Evolutionary conservation across 1,284 basidiomycete species (phyloP).

Genomic region (Pholiota adiposa): DNA sequence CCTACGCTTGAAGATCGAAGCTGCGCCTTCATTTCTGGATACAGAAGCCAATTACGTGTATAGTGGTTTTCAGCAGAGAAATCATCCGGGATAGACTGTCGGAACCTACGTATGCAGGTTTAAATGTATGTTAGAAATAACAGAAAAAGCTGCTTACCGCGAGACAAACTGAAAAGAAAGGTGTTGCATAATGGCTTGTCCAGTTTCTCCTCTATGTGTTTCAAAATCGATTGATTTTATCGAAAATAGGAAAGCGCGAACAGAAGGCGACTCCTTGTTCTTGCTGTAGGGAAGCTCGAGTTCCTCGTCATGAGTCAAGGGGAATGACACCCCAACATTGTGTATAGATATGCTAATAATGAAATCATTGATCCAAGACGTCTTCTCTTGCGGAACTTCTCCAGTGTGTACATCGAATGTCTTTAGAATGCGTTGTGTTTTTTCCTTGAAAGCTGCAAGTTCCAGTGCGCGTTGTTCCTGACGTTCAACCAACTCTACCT

Average conservation of each 20-base stretch:
- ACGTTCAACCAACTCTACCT: constrained; percentile 76
- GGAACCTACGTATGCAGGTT: constrained; percentile 64
- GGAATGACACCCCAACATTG: constrained; percentile 86
- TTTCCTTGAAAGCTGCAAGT: constrained; percentile 82
- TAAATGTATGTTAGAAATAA: background rate
- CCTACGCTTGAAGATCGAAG: constrained; percentile 61
- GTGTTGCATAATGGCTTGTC: constrained; percentile 71
- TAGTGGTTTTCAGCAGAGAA: constrained; percentile 75
- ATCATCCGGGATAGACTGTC: constrained; percentile 69
- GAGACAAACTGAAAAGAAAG: constrained; percentile 87
- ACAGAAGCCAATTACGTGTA: constrained; percentile 77
- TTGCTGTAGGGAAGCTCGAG: constrained; percentile 50
- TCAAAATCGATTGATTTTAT: constrained; percentile 76
- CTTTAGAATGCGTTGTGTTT: constrained; percentile 70
- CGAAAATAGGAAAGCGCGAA: constrained; percentile 85
- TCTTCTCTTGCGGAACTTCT: constrained; percentile 42
- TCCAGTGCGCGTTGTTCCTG: constrained; percentile 77
- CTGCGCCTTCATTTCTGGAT: constrained; percentile 81
- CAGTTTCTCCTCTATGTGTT: constrained; percentile 78
- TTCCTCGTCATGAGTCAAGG: constrained; percentile 62
- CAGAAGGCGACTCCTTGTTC: constrained; percentile 43
- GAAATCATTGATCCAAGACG: constrained; percentile 71
- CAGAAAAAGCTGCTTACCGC: constrained; percentile 48
- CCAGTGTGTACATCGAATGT: constrained; percentile 70
- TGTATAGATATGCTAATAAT: constrained; percentile 66